phyloP scores from a whole-genome alignment of 1,139 yeast species.

The Meyerozyma sp. region DNA sequence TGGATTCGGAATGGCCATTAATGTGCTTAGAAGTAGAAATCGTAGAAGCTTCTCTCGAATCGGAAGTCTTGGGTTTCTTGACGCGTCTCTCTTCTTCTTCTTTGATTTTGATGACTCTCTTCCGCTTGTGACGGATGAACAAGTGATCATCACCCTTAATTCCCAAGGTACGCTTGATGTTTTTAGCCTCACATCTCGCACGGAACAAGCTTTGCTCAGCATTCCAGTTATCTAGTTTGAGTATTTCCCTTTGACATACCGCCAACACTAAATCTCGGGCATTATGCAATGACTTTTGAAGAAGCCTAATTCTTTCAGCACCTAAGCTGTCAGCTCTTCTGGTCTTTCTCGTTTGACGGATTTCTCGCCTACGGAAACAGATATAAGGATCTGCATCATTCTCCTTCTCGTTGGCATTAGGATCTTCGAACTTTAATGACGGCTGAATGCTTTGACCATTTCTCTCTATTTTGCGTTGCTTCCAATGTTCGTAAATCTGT shows the following conservation, averaged over 20 bases:
- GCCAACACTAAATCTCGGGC: slow-evolving; percentile 68
- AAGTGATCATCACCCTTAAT: slow-evolving; percentile 84
- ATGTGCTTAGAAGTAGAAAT: slow-evolving; percentile 7
- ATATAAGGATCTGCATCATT: slow-evolving; percentile 90
- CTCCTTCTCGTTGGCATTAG: slow-evolving; percentile 70
- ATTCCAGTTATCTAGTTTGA: slow-evolving; percentile 53
- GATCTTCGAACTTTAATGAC: slow-evolving; percentile 76
- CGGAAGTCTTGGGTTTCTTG: slow-evolving; percentile 16
- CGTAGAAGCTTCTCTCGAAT: slow-evolving; percentile 14
- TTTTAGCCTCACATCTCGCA: slow-evolving; percentile 65
- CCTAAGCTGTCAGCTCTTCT: slow-evolving; percentile 91
- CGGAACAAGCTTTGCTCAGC: slow-evolving; percentile 63
- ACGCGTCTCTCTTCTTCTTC: slow-evolving; percentile 35
- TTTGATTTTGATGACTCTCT: slow-evolving; percentile 41
- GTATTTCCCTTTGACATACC: slow-evolving; percentile 71
- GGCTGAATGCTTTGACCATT: slow-evolving; percentile 74
- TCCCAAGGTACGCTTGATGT: slow-evolving; percentile 67
- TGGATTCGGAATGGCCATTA: slow-evolving; percentile 7
- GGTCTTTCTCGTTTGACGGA: slow-evolving; percentile 93
- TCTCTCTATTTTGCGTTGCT: slow-evolving; percentile 60
- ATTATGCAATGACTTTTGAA: slow-evolving; percentile 72
- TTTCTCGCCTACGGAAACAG: slow-evolving; percentile 93
- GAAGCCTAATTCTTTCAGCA: slow-evolving; percentile 71
- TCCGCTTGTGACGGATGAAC: slow-evolving; percentile 73
- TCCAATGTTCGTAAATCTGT: slow-evolving; percentile 79